phyloP scores from a whole-genome alignment of 176 grass and related monocot species.

The Poa annua region DNA sequence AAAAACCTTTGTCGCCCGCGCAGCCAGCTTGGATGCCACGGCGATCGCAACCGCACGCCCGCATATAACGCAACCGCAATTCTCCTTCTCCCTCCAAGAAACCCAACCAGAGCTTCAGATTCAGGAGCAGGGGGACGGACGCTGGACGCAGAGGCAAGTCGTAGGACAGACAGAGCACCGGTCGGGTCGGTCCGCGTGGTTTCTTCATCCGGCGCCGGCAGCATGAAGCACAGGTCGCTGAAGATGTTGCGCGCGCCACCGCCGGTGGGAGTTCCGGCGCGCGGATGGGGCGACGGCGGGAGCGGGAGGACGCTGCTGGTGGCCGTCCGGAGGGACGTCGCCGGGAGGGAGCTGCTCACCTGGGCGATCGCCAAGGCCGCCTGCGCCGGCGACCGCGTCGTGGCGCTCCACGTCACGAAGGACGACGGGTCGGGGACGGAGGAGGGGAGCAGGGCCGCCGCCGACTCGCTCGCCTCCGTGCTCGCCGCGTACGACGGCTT shows the following conservation, averaged over 20 bases:
- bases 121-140: background rate
- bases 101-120: constrained; percentile 2
- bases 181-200: background rate
- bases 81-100: background rate
- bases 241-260: background rate
- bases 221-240: constrained; percentile 42
- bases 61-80: constrained; percentile 46
- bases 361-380: constrained; percentile 86
- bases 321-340: constrained; percentile 62
- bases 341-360: constrained; percentile 74
- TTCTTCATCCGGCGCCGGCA: background rate
- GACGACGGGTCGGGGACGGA: background rate
- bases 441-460: background rate
- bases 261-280: background rate
- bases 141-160: no score
- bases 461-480: constrained; percentile 47
- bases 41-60: background rate
- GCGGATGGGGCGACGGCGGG: constrained; percentile 1
- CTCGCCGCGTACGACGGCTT: constrained; percentile 66
- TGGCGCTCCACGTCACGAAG: constrained; percentile 63
- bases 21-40: constrained; percentile 49
- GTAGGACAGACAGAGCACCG: background rate
- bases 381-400: constrained; percentile 59
- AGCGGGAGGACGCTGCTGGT: constrained; percentile 69
- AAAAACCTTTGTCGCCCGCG: constrained; percentile 24